A percentile compares a stretch with the other conserved stretches of the same genome.
Conservation (phyloP, 345 rosid species). For the Iberis pinnata region DNA sequence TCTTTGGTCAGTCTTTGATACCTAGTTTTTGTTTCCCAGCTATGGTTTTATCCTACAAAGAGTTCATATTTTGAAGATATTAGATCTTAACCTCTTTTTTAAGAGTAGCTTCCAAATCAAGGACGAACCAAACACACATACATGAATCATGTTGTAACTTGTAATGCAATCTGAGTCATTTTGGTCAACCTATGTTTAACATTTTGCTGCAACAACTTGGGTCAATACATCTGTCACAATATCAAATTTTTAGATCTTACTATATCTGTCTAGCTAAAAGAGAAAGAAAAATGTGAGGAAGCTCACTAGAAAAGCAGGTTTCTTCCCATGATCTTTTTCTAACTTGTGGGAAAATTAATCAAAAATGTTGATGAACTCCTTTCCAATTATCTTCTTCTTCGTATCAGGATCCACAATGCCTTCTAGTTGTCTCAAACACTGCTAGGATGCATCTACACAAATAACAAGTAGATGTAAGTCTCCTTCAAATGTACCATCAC, state of each 20-base stretch:
- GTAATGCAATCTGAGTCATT: too few species aligned
- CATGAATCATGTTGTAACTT: too few species aligned
- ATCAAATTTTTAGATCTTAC: too few species aligned
- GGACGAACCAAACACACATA: too few species aligned
- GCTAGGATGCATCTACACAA: slow-evolving; percentile 72
- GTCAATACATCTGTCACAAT: too few species aligned
- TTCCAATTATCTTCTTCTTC: slow-evolving; percentile 91
- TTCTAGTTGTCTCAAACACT: slow-evolving; percentile 73
- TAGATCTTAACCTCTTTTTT: slow-evolving; percentile 2
- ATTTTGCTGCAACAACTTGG: too few species aligned
- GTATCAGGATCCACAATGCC: slow-evolving; percentile 87
- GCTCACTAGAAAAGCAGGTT: slow-evolving; percentile 75
- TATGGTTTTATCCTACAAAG: slow-evolving; percentile 70
- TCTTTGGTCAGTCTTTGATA: slow-evolving; percentile 62
- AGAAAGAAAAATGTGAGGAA: too few species aligned
- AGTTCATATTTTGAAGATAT: background rate
- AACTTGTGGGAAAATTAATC: slow-evolving; percentile 70
- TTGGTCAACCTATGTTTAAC: too few species aligned
- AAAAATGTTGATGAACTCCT: slow-evolving; percentile 73
- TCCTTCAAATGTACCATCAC: slow-evolving; percentile 79
- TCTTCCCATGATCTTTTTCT: slow-evolving; percentile 70
- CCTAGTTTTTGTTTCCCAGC: slow-evolving; percentile 96
- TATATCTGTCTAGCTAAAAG: too few species aligned
- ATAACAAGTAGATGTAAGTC: slow-evolving; percentile 88
- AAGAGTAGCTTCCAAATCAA: background rate